A percentile compares a stretch with the other conserved stretches of the same genome.
Conservation (phyloP, 2,329 filamentous ascomycete species). For the Pyrenochaeta sp. region DNA sequence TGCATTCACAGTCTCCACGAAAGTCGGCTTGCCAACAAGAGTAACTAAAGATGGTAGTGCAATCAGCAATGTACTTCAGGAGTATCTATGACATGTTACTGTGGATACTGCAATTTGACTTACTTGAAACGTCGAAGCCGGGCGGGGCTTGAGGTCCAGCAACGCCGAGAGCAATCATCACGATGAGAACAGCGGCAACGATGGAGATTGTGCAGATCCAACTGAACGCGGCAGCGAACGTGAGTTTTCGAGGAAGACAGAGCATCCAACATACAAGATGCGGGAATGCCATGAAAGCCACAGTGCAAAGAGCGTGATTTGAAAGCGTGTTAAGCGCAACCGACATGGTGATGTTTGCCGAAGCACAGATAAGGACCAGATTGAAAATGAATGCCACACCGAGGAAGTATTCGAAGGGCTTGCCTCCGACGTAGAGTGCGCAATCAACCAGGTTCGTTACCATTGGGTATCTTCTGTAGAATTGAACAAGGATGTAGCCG, state of each 20-base stretch:
- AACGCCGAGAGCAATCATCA: slow-evolving; percentile 72
- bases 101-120: no score
- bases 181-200: slow-evolving; percentile 69
- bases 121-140: slow-evolving; percentile 26
- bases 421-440: slow-evolving; percentile 35
- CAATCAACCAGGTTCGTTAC: slow-evolving; percentile 42
- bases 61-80: no score
- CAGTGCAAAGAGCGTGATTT: slow-evolving; percentile 68
- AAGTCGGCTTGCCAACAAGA: slow-evolving; percentile 36
- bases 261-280: slow-evolving; percentile 67
- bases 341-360: slow-evolving; percentile 45
- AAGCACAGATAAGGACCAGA: slow-evolving; percentile 38
- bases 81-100: no score
- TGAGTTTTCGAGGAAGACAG: slow-evolving; percentile 69
- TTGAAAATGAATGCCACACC: slow-evolving; percentile 36
- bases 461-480: slow-evolving; percentile 37
- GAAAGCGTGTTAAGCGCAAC: slow-evolving; percentile 73
- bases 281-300: slow-evolving; percentile 69
- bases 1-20: slow-evolving; percentile 37
- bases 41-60: slow-evolving; percentile 9
- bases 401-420: slow-evolving; percentile 36
- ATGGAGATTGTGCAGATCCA: slow-evolving; percentile 66
- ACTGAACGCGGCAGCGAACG: slow-evolving; percentile 68
- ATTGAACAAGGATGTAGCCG: slow-evolving; percentile 36
- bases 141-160: slow-evolving; percentile 49